Base-by-base conservation (phyloP, 768 basidiomycete genomes). In the Suillus lakei region DNA sequence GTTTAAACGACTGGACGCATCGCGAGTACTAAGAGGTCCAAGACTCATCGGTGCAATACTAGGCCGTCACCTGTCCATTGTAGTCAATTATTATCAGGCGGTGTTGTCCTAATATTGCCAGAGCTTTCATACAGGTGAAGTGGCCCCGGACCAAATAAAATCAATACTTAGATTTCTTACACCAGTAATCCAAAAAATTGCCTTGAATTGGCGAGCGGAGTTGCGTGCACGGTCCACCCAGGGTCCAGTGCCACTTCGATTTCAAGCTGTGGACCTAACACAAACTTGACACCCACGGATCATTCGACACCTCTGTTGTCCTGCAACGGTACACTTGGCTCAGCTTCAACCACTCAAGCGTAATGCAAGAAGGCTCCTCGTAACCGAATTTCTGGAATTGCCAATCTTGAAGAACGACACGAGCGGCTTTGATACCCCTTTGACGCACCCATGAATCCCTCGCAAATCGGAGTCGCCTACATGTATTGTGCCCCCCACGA, bases 161-260 rank as follows among this genome's bases (percentile, higher is more conserved):
- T 28, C 38, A 39, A 38, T 26, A 51, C 50, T 51, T 51, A 26
- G 26, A 9, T 39, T 58, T 39, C 23, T 39, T 18, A 28, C 18
- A 58, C 56, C 56, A 10, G 23, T 16, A 26, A 36, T n/a, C 23
- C 36, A 9, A 21, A 32, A 39, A 16, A 39, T 38, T 34, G 34
- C 38, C 56, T 58, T 18, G 38, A 58, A 58, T 58, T 58, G 56
- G 56, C 38, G 34, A 58, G 56, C 56, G 56, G 56, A 58, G 56
- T 58, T 58, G 38, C 26, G 16, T 36, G n/a, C 36, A 58, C 55
- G 51, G 51, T 53, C 30, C 30, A 54, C 30, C 53, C 53, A 32
- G 53, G 53, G 53, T 54, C 53, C 53, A 32, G n/a, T 36, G 54
- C 5, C 32, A 34, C 55, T 56, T 38, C 55, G 36, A 38, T 56